Conservation (phyloP, 345 rosid genomes). For the Brassica cretica region DNA sequence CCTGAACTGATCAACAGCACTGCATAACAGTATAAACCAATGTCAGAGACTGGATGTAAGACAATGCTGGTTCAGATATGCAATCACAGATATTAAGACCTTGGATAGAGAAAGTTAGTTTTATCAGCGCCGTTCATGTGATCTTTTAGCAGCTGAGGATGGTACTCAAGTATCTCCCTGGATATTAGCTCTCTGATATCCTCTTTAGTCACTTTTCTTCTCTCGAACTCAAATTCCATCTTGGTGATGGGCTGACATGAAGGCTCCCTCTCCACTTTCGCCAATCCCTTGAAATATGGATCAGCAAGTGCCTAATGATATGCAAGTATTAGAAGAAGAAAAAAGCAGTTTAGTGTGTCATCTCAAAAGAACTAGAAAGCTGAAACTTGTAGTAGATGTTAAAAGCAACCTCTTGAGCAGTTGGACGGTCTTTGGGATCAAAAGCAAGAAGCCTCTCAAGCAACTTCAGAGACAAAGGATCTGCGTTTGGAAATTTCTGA, state of each 20-base stretch:
- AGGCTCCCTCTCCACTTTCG: slow-evolving; percentile 90
- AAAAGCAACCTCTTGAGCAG: slow-evolving; percentile 77
- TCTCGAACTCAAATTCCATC: slow-evolving; percentile 98
- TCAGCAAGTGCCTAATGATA: slow-evolving; percentile 72
- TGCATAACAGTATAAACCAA: slow-evolving; percentile 39
- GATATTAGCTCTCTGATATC: slow-evolving; percentile 87
- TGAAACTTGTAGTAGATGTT: slow-evolving; percentile 33
- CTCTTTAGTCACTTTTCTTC: slow-evolving; percentile 85
- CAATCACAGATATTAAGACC: slow-evolving; percentile 44
- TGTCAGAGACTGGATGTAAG: slow-evolving; percentile 14
- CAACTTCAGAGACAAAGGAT: slow-evolving; percentile 71
- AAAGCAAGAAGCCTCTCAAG: slow-evolving; percentile 85
- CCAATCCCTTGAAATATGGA: slow-evolving; percentile 86
- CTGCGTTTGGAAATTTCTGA: slow-evolving; percentile 80
- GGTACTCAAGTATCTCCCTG: slow-evolving; percentile 86
- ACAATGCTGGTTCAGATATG: slow-evolving; percentile 15
- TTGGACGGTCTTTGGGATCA: slow-evolving; percentile 89
- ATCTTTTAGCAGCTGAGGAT: slow-evolving; percentile 91
- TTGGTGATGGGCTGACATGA: slow-evolving; percentile 90
- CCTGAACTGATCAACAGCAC: slow-evolving; percentile 91
- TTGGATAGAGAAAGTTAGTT: slow-evolving; percentile 88
- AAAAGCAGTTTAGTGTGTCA: background rate
- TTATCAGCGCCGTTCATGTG: slow-evolving; percentile 82
- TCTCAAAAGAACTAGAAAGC: background rate
- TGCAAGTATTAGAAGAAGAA: slow-evolving; percentile 12